Evolutionary conservation across 78 protist species (phyloP).

Genomic region (Blattamonas nauphoetae): DNA sequence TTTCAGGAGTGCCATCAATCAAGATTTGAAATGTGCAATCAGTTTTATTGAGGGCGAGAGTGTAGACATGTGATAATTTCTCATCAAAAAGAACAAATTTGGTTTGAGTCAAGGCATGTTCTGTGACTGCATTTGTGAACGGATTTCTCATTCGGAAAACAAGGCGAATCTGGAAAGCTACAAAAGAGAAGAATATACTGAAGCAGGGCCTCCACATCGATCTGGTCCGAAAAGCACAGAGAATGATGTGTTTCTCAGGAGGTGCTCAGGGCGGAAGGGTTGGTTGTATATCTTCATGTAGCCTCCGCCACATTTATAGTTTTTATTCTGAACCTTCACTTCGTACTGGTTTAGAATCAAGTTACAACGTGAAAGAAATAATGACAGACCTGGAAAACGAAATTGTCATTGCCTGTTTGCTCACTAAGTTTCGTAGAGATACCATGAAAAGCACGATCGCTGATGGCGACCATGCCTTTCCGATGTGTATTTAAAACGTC

Average conservation of each 20-base stretch:
- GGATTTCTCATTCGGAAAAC: neutral
- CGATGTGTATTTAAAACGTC: no score
- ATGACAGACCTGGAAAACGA: neutral
- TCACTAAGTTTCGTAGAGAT: neutral
- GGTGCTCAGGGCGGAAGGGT: neutral
- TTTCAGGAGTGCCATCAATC: neutral
- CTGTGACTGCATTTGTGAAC: neutral
- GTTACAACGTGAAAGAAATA: neutral
- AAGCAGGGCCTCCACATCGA: neutral
- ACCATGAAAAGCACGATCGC: neutral
- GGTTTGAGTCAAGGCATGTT: neutral
- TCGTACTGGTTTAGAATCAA: neutral
- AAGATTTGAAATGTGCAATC: neutral
- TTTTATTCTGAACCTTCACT: neutral
- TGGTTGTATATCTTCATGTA: neutral
- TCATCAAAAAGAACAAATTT: neutral
- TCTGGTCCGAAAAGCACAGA: neutral
- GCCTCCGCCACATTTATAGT: neutral
- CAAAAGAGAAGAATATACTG: no score
- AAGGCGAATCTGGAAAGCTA: no score
- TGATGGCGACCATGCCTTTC: neutral
- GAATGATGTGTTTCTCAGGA: neutral
- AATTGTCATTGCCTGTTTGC: neutral
- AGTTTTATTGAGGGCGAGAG: neutral
- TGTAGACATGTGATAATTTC: neutral